Conservation (phyloP, 805 yeast species). For the Jamesozyma lodderae region DNA sequence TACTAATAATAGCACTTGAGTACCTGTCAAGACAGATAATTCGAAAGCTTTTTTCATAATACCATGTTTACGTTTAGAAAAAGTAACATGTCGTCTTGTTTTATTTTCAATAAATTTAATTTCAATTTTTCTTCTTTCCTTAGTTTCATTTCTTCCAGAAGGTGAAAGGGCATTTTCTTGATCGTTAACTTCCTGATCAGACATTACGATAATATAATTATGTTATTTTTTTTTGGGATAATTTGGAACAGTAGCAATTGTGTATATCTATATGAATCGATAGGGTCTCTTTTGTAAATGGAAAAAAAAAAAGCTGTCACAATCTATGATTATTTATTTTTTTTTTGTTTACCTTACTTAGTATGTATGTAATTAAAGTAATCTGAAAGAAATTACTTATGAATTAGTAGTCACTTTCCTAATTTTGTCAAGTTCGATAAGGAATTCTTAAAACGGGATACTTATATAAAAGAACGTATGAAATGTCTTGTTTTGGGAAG, state of each 20-base stretch:
- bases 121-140: conserved; percentile 84
- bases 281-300: too few species aligned
- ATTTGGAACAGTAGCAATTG: too few species aligned
- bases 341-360: too few species aligned
- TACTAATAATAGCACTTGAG: conserved; percentile 88
- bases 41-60: conserved; percentile 99
- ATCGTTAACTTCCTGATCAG: conserved; percentile 4
- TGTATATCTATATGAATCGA: too few species aligned
- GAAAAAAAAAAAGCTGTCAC: too few species aligned
- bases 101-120: conserved; percentile 96
- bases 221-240: too few species aligned
- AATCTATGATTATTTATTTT: too few species aligned
- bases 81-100: conserved; percentile 95
- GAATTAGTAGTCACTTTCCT: neutral
- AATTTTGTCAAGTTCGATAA: neutral
- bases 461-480: neutral
- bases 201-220: too few species aligned
- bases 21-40: conserved; percentile 90
- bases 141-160: conserved; percentile 44
- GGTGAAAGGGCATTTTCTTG: conserved; percentile 4
- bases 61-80: conserved; percentile 96
- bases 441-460: neutral
- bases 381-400: neutral
- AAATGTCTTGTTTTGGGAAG: conserved; percentile 6
- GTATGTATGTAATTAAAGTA: too few species aligned